These are phyloP conservation scores for Cutaneotrichosporon daszewskae DNA, from an alignment of 1,284 basidiomycete species.

Conservation along the genomic window DNA sequence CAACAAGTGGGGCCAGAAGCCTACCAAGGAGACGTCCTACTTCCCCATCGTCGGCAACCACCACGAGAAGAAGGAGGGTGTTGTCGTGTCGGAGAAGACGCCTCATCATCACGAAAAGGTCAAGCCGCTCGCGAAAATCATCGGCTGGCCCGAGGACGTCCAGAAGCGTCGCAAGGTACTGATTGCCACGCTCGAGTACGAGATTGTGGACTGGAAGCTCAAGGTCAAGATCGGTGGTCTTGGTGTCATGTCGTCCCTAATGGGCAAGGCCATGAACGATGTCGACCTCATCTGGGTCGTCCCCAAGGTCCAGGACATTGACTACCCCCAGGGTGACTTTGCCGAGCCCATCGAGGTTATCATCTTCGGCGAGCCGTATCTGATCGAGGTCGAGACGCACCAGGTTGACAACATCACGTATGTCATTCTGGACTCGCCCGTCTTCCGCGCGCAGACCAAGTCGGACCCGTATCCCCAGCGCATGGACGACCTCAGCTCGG, in stretches of 20 bases:
- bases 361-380: conserved; percentile 88
- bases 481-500: conserved; percentile 91
- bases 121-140: conserved; percentile 56
- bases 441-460: conserved; percentile 91
- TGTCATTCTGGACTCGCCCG: conserved; percentile 83
- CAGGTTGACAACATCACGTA: conserved; percentile 88
- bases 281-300: conserved; percentile 88
- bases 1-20: conserved; percentile 80
- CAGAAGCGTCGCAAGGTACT: conserved; percentile 81
- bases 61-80: conserved; percentile 31
- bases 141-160: conserved; percentile 89
- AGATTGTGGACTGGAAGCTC: conserved; percentile 91
- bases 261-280: conserved; percentile 95
- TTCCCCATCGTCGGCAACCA: conserved; percentile 55
- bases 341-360: conserved; percentile 88
- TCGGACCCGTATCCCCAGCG: conserved; percentile 88
- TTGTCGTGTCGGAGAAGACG: conserved; percentile 39
- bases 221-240: conserved; percentile 95
- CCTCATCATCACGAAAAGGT: conserved; percentile 55
- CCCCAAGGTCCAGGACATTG: conserved; percentile 86
- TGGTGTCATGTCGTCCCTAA: conserved; percentile 90
- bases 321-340: conserved; percentile 82
- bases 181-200: conserved; percentile 86
- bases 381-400: conserved; percentile 90
- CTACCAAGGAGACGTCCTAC: conserved; percentile 48